A percentile compares a stretch with the other conserved stretches of the same genome.
These are phyloP conservation scores for Ogataea salicorniae DNA, from an alignment of 805 yeast genomes.

Conservation along the genomic window DNA sequence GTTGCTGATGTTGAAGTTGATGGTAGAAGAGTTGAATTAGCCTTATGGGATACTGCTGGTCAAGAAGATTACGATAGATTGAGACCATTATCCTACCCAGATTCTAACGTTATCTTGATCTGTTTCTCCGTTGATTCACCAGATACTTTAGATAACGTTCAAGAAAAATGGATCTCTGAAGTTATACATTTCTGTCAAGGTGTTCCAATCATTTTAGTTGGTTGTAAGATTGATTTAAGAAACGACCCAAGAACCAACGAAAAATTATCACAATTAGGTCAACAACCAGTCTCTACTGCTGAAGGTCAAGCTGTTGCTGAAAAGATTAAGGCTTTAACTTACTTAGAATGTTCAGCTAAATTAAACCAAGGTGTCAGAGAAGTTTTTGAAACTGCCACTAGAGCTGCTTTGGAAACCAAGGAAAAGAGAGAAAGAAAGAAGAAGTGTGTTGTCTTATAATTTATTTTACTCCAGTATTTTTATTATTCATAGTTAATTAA, in stretches of 20 bases:
- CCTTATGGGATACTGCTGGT: slow-evolving; percentile 98
- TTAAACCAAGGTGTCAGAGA: slow-evolving; percentile 89
- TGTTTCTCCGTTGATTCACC: slow-evolving; percentile 91
- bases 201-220: slow-evolving; percentile 87
- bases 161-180: slow-evolving; percentile 94
- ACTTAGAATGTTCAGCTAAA: slow-evolving; percentile 90
- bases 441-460: slow-evolving; percentile 67
- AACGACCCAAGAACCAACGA: slow-evolving; percentile 75
- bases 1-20: slow-evolving; percentile 94
- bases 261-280: slow-evolving; percentile 65
- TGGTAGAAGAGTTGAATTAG: slow-evolving; percentile 88
- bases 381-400: slow-evolving; percentile 87
- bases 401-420: slow-evolving; percentile 77
- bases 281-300: slow-evolving; percentile 72
- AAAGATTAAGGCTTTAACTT: slow-evolving; percentile 81
- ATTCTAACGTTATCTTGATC: slow-evolving; percentile 83
- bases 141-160: slow-evolving; percentile 88
- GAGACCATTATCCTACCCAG: slow-evolving; percentile 88
- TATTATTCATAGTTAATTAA: slow-evolving; percentile 1
- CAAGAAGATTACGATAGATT: slow-evolving; percentile 96
- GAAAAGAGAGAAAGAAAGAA: slow-evolving; percentile 51
- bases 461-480: slow-evolving; percentile 2
- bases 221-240: slow-evolving; percentile 87
- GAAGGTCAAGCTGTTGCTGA: slow-evolving; percentile 87
- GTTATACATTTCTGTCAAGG: slow-evolving; percentile 92